Evolutionary conservation across 2,329 filamentous ascomycete species (phyloP), one percentile per base, ranked within the genome.

Genomic region (Atkinsonella texensis): DNA sequence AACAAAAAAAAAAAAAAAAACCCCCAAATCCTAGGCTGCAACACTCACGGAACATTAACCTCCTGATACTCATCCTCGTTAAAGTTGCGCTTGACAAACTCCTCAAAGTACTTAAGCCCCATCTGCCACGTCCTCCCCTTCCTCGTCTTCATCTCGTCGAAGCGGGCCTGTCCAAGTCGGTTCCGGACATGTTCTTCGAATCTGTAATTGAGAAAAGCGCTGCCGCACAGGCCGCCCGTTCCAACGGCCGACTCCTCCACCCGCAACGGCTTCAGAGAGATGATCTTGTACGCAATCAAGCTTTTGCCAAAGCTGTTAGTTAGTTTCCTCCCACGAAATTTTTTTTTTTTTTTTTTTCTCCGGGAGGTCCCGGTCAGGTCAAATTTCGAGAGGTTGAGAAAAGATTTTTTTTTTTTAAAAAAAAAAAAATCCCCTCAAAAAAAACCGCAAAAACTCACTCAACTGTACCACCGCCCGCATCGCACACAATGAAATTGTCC

Each of bases 41-140:
- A 23, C 20, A 74, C 77, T 57, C 67, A 80, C 76, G 86, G 86
- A 4, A 90, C 78, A 53, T 89, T 89, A 53, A 89, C 79, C 63
- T 90, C 86, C 48, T 82, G 76, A 56, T 86, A 80, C 61, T 89
- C 85, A 46, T 88, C 84, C 59, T 87, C 83, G 62, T 87, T 84
- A 63, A 90, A 91, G 61, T 89, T 89, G 13, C 87, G 77, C 68
- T 91, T 91, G 13, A 91, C 85, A 62, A 88, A 89, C 62, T 90
- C 85, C 60, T 91, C 87, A 65, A 89, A 91, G 62, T 89, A 89
- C 51, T 81, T 78, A 48, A 90, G 70, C 2, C 83, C 87, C 81
- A 84, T 84, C 64, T 84, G 85, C 85, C 86, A 90, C 1, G 83
- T 87, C 67, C 87, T 89, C 3, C 77, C 78, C 65, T 89, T 89